phyloP scores from a whole-genome alignment of 495 filamentous ascomycete genomes.

The Aspergillus ostianus region DNA sequence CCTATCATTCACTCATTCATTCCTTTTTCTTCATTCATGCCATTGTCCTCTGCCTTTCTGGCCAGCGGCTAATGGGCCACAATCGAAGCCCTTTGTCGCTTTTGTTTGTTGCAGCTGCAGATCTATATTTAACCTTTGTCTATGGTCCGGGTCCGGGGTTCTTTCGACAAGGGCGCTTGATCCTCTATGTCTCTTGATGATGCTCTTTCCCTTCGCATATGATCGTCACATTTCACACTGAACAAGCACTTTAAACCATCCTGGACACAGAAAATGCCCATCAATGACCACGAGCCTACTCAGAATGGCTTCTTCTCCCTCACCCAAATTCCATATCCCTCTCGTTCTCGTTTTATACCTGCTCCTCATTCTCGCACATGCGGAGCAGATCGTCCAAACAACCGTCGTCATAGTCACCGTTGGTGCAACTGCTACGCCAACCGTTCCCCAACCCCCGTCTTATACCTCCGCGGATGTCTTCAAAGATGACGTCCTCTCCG shows the following conservation, averaged over 20 bases:
- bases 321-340: neutral
- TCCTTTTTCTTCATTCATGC: neutral
- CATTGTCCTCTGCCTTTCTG: neutral
- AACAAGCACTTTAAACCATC: neutral
- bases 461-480: conserved; percentile 53
- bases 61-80: neutral
- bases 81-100: neutral
- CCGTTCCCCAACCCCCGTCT: conserved; percentile 33
- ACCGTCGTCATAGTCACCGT: conserved; percentile 19
- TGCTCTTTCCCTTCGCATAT: neutral
- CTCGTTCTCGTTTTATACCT: conserved; percentile 4
- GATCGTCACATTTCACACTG: neutral
- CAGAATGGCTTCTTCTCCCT: neutral
- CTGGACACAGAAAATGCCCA: neutral
- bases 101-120: neutral
- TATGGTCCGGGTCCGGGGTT: no score
- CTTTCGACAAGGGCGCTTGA: no score
- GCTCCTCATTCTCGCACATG: conserved; percentile 11
- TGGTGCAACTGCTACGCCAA: conserved; percentile 18
- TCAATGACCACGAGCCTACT: neutral
- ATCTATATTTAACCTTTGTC: neutral
- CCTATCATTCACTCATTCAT: neutral
- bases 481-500: conserved; percentile 57
- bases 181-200: no score
- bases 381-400: conserved; percentile 17